Conservation (phyloP, 768 basidiomycete species). For the Rossbeevera mucosa region DNA sequence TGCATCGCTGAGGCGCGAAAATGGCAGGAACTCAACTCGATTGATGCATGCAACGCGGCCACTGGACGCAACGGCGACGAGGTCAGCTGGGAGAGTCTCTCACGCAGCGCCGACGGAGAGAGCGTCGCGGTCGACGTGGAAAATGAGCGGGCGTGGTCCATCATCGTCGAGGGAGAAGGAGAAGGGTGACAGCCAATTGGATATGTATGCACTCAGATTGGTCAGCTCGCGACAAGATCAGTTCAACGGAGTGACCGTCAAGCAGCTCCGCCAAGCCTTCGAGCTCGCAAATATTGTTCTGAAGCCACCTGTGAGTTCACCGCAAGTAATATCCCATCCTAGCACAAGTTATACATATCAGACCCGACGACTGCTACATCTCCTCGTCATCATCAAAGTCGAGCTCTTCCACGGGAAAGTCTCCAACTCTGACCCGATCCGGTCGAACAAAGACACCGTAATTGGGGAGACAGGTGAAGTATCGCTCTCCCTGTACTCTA, state of each 20-base stretch:
- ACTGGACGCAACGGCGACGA: conserved; percentile 59
- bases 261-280: conserved; percentile 10
- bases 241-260: conserved; percentile 13
- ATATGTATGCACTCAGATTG: neutral
- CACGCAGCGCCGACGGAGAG: conserved; percentile 60
- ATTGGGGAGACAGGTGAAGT: conserved; percentile 74
- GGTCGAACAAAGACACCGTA: conserved; percentile 86
- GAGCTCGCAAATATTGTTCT: no score
- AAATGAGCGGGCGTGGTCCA: conserved; percentile 33
- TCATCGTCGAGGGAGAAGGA: no score
- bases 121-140: conserved; percentile 44
- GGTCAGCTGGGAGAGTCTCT: conserved; percentile 56
- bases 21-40: conserved; percentile 50
- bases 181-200: neutral
- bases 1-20: neutral
- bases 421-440: conserved; percentile 75
- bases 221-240: neutral
- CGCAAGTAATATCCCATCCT: no score
- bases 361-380: conserved; percentile 40
- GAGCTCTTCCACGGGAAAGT: conserved; percentile 83
- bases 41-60: conserved; percentile 63
- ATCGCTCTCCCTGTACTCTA: conserved; percentile 81
- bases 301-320: no score
- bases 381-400: conserved; percentile 74
- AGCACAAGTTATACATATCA: no score